phyloP scores from a whole-genome alignment of 2,329 filamentous ascomycete genomes.

The Phaeosphaeriaceae sp. region DNA sequence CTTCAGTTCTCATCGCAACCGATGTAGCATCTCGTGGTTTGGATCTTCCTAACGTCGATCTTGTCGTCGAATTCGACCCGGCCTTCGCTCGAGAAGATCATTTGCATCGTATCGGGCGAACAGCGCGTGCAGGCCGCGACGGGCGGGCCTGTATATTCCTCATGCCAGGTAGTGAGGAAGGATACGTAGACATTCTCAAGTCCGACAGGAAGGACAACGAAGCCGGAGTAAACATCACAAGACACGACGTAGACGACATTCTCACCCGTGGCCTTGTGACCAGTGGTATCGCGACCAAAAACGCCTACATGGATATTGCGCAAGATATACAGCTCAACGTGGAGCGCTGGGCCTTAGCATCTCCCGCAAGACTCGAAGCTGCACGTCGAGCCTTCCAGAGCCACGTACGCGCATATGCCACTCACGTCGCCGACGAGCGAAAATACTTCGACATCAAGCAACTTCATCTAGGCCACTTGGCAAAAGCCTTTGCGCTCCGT shows the following conservation, averaged over 20 bases:
- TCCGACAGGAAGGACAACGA: slow-evolving; percentile 70
- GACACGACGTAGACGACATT: slow-evolving; percentile 69
- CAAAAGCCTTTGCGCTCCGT: slow-evolving; percentile 89
- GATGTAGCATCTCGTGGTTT: slow-evolving; percentile 95
- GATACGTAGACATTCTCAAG: slow-evolving; percentile 80
- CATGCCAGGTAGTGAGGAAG: slow-evolving; percentile 88
- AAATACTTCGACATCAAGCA: slow-evolving; percentile 89
- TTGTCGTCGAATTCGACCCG: slow-evolving; percentile 95
- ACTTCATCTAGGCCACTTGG: slow-evolving; percentile 88
- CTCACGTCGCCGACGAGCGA: slow-evolving; percentile 85
- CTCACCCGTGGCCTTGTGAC: slow-evolving; percentile 67
- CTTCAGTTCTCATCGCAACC: slow-evolving; percentile 87
- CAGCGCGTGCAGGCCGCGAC: slow-evolving; percentile 86
- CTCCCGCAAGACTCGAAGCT: slow-evolving; percentile 75
- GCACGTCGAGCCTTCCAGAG: slow-evolving; percentile 87
- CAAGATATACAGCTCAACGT: slow-evolving; percentile 72
- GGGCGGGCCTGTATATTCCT: slow-evolving; percentile 90
- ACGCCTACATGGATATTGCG: slow-evolving; percentile 68
- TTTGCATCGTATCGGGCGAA: slow-evolving; percentile 91
- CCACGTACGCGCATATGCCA: slow-evolving; percentile 93
- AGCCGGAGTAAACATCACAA: slow-evolving; percentile 62
- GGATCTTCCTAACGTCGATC: slow-evolving; percentile 91
- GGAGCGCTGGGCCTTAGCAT: slow-evolving; percentile 69
- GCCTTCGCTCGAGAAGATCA: slow-evolving; percentile 94
- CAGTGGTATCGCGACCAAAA: slow-evolving; percentile 46